Percentiles rank a stretch among this genome's conserved stretches.
Conservation (phyloP, 768 basidiomycete species). For the Podaxis pistillaris region DNA sequence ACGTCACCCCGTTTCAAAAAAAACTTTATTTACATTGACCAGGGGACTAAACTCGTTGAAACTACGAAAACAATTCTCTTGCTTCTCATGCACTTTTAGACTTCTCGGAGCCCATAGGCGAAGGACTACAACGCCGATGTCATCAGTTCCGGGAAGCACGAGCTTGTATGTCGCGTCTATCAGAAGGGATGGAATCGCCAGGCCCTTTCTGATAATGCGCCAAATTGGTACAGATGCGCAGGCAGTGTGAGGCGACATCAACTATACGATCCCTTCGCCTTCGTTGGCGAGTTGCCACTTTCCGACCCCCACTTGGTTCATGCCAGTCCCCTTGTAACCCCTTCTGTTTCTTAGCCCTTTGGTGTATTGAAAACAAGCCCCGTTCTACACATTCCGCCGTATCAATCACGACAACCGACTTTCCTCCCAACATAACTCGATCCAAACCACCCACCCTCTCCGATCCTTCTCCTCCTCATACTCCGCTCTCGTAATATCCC, state of each 20-base stretch:
- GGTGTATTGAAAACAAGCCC: not conserved
- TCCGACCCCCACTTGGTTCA: not conserved
- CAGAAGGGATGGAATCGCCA: too few relatives aligned
- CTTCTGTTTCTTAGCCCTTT: not conserved
- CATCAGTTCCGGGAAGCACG: too few relatives aligned
- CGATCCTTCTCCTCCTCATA: constrained; percentile 66
- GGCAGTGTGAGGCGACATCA: too few relatives aligned
- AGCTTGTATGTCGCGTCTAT: too few relatives aligned
- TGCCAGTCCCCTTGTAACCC: not conserved
- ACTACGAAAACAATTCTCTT: too few relatives aligned
- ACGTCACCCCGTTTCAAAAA: not conserved
- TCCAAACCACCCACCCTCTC: constrained; percentile 72
- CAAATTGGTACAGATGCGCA: too few relatives aligned
- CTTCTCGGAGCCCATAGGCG: too few relatives aligned
- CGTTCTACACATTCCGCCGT: not conserved
- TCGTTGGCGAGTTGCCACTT: too few relatives aligned
- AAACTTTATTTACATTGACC: not conserved
- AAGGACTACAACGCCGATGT: too few relatives aligned
- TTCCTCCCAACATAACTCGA: constrained; percentile 36
- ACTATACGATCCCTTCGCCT: too few relatives aligned
- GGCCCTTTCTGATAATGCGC: too few relatives aligned
- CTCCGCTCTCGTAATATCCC: constrained; percentile 49
- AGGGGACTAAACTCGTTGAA: not conserved
- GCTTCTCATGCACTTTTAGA: too few relatives aligned
- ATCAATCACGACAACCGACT: not conserved